Conservation (phyloP, 345 rosid genomes). For the Populus davidiana region DNA sequence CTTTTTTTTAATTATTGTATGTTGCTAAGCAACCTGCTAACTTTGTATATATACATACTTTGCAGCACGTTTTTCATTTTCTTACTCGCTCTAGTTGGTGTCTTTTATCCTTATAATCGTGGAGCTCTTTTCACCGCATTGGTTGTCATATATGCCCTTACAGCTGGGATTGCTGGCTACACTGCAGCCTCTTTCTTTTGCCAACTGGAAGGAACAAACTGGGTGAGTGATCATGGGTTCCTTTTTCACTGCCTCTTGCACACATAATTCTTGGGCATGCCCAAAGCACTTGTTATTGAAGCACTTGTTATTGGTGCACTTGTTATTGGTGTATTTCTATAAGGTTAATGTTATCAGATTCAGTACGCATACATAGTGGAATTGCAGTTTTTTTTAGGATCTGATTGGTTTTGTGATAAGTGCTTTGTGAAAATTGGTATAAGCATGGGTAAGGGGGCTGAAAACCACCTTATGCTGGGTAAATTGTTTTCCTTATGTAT, state of each 20-base stretch:
- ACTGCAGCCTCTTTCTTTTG: slow-evolving; percentile 31
- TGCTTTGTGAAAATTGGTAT: background rate
- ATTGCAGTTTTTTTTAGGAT: too few species aligned
- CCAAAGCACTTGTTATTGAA: background rate
- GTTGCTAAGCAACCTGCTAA: background rate
- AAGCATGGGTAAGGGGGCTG: too few species aligned
- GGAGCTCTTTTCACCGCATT: slow-evolving; percentile 35
- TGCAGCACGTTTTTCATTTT: slow-evolving; percentile 26
- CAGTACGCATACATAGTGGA: background rate
- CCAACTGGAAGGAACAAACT: slow-evolving; percentile 34
- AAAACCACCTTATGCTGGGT: too few species aligned
- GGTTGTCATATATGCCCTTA: slow-evolving; percentile 34
- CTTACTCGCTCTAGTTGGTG: slow-evolving; percentile 29
- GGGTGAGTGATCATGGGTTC: slow-evolving; percentile 13
- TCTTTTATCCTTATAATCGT: slow-evolving; percentile 32
- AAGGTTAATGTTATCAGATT: background rate
- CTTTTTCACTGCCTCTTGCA: background rate
- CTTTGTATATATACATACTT: background rate
- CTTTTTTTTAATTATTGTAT: background rate
- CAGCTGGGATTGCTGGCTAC: slow-evolving; percentile 32
- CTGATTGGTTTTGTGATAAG: background rate
- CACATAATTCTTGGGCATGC: background rate
- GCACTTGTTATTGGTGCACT: background rate
- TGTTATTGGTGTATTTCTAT: background rate
- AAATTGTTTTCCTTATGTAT: too few species aligned